Evolutionary conservation across 2,329 filamentous ascomycete species (phyloP), one percentile per base, ranked within the genome.

Genomic region (Pseudocercospora vitis): DNA sequence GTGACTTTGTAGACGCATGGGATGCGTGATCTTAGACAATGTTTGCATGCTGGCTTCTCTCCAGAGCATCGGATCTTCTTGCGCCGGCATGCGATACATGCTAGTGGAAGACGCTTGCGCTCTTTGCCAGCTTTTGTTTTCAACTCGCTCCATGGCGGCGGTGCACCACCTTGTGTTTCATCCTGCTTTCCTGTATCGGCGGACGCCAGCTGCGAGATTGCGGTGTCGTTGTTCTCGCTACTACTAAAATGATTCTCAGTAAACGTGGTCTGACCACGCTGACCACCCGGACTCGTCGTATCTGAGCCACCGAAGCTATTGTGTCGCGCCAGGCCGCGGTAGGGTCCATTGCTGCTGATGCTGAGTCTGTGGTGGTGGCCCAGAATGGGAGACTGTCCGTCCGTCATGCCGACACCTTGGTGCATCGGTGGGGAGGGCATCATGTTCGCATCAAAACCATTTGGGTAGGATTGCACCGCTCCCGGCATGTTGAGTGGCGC

Each of bases 1-100:
- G 91, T 97, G 55, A 96, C 90, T 68, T 97, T 97, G 79, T 97
- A 99, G 3, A 97, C 91, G 70, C 94, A 99, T 1, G 92, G 92
- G 63, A 95, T 95, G 37, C 92, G 84, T 48, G 92, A 95, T 52
- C 91, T 84, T 55, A 95, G 79, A 69, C 94, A 97, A 73, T 97
- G 94, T 72, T 96, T 96, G 78, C 94, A 99, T 0, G 91, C 89
- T 2, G 94, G 94, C 72, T 96, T 97, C 76, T 97, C 94, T 54
- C 94, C 94, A 0, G 92, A 97, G 70, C 94, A 99, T 49, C 92
- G 85, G 59, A 99, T 97, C 77, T 99, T 99, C 76, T 99, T 99
- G 66, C 94, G 82, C 28, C 94, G 84, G 68, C 94, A 99, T 31
- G 91, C 91, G 65, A 97, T 96, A 70, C 94, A 99, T 12, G 94